Conservation (phyloP, 2,329 filamentous ascomycete genomes). For the Ophiocordyceps australis region DNA sequence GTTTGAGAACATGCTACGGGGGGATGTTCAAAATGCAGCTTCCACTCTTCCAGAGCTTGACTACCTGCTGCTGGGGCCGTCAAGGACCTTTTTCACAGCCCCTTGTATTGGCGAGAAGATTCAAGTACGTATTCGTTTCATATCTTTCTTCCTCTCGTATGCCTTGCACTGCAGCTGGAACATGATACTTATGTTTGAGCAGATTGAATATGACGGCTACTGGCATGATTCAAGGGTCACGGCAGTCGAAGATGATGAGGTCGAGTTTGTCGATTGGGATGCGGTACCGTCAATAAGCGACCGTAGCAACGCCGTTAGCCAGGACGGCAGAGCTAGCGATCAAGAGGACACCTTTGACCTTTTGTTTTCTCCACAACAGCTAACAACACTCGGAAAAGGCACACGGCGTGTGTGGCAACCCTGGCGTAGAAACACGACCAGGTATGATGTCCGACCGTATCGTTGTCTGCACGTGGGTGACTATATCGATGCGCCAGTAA, state of each 20-base stretch:
- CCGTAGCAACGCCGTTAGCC: constrained; percentile 1
- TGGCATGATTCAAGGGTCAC: constrained; percentile 4
- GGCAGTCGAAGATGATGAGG: constrained; percentile 3
- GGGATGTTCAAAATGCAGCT: constrained; percentile 1
- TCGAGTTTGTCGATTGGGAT: constrained; percentile 3
- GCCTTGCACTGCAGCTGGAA: not conserved
- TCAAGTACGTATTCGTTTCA: constrained; percentile 1
- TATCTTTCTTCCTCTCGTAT: constrained; percentile 1
- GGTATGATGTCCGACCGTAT: constrained; percentile 2
- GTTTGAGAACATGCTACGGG: constrained; percentile 2
- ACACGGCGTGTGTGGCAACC: constrained; percentile 2
- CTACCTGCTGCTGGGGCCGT: constrained; percentile 1
- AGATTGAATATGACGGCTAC: constrained; percentile 2
- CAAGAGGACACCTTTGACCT: constrained; percentile 2
- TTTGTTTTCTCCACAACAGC: constrained; percentile 2
- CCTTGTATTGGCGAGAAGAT: constrained; percentile 2
- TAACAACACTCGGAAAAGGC: constrained; percentile 2
- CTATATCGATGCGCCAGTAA: constrained; percentile 2
- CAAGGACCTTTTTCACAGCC: constrained; percentile 1
- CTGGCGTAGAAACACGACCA: constrained; percentile 2
- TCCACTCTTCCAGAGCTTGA: constrained; percentile 2
- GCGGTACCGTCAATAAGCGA: constrained; percentile 1
- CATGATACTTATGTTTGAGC: constrained; percentile 1
- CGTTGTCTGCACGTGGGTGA: constrained; percentile 3
- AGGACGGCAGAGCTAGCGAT: constrained; percentile 1